phyloP scores from a whole-genome alignment of 2,329 filamentous ascomycete species.

The Verruconis gallopava region DNA sequence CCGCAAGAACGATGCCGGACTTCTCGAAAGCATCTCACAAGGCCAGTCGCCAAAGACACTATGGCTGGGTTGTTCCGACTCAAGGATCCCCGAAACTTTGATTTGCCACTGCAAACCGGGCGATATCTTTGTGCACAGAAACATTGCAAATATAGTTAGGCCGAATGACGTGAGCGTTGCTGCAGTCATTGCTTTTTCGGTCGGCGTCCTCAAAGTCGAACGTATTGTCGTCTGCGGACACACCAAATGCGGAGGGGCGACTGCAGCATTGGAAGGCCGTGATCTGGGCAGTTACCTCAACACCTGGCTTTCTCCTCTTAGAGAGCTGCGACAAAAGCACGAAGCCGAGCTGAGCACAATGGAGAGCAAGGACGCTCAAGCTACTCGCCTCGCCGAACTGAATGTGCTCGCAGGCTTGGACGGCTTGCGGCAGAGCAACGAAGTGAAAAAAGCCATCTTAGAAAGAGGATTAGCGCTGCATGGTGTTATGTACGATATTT shows the following conservation, averaged over 20 bases:
- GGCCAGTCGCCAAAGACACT: slow-evolving; percentile 57
- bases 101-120: slow-evolving; percentile 67
- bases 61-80: slow-evolving; percentile 82
- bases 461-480: slow-evolving; percentile 63
- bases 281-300: slow-evolving; percentile 46
- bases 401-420: slow-evolving; percentile 61
- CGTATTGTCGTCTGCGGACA: slow-evolving; percentile 51
- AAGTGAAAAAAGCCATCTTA: slow-evolving; percentile 55
- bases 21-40: slow-evolving; percentile 54
- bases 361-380: slow-evolving; percentile 33
- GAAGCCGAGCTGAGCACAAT: slow-evolving; percentile 36
- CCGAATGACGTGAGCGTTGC: slow-evolving; percentile 62
- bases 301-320: slow-evolving; percentile 46
- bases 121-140: slow-evolving; percentile 80
- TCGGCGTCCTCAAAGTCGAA: slow-evolving; percentile 54
- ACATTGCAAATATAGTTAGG: slow-evolving; percentile 75
- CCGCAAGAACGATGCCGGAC: slow-evolving; percentile 51
- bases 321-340: slow-evolving; percentile 42
- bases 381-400: slow-evolving; percentile 56
- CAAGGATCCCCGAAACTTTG: slow-evolving; percentile 70
- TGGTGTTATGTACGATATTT: slow-evolving; percentile 62
- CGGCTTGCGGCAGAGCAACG: slow-evolving; percentile 53
- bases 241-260: slow-evolving; percentile 46
- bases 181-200: slow-evolving; percentile 68
- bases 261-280: slow-evolving; percentile 40